A percentile compares a stretch with the other conserved stretches of the same genome.
These are phyloP conservation scores for Saccharomycopsis fibuligera DNA, from an alignment of 805 yeast species.

Conservation along the genomic window DNA sequence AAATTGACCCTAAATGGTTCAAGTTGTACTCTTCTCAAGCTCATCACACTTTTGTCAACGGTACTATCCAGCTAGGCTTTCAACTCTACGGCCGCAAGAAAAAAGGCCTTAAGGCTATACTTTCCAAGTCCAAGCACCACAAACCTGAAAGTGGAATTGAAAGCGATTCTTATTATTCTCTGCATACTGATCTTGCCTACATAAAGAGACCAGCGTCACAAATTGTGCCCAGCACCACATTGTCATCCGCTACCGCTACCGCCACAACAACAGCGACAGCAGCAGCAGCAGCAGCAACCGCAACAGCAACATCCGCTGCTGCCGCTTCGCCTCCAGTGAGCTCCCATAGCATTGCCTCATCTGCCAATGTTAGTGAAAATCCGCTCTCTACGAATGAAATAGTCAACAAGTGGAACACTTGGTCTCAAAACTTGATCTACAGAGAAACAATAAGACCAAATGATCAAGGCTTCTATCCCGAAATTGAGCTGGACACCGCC, in stretches of 20 bases:
- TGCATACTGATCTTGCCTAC: neutral
- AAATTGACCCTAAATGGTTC: slow-evolving; percentile 36
- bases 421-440: slow-evolving; percentile 8
- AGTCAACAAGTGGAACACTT: slow-evolving; percentile 11
- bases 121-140: slow-evolving; percentile 1
- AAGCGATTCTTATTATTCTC: neutral
- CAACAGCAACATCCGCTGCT: neutral
- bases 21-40: slow-evolving; percentile 35
- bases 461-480: slow-evolving; percentile 19
- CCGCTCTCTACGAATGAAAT: slow-evolving; percentile 7
- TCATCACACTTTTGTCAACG: slow-evolving; percentile 40
- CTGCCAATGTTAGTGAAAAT: slow-evolving; percentile 5
- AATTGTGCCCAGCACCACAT: neutral
- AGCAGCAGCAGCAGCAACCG: neutral
- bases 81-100: slow-evolving; percentile 6
- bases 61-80: slow-evolving; percentile 33
- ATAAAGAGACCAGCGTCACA: neutral
- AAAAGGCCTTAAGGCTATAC: slow-evolving; percentile 7
- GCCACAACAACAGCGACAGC: neutral
- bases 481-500: neutral
- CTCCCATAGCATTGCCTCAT: neutral
- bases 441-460: slow-evolving; percentile 14
- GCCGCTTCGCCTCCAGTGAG: neutral
- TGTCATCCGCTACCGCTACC: neutral
- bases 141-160: neutral